Base-by-base conservation (phyloP, 257 asterid genomes). In the Apocynum venetum region DNA sequence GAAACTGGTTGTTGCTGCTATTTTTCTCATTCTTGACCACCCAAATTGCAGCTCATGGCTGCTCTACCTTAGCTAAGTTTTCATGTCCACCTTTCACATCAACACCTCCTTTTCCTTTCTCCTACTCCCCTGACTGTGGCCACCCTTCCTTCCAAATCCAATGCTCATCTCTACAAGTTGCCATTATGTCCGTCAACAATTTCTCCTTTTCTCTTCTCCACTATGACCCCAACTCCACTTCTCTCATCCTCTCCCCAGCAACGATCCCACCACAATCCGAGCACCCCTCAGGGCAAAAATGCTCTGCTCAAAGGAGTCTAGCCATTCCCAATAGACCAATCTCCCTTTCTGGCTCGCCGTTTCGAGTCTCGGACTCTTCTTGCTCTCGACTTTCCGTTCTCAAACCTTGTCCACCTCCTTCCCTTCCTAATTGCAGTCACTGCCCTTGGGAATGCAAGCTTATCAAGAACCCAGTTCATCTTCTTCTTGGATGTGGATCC, bases 101-200 rank as follows among this genome's bases (percentile, higher is more conserved):
- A 41, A 75, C 88, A 20, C 96, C 90, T 65, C 81, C 90, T 44
- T 95, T 86, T 78, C 99, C 99, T 1, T 95, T 95, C 90, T 95
- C 99, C 3, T 78, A 84, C 70, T 64, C 83, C 70, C 87, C 96
- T 80, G 96, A 94, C 85, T 91, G 97, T 87, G 98, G 98, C 85
- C 99, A 95, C 85, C 99, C 99, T 19, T 87, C 86, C 0, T 95
- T 95, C 87, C 99, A 89, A 83, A 71, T 95, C 84, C 89, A 41
- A 64, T 95, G 99, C 88, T 51, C 72, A 0, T 51, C 82, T 64
- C 59, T 87, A 68, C 79, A 74, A 25, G 31, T 25, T 85, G 91
- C 99, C 83, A 44, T 88, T 79, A 88, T 95, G 38, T 81, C 90
- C 79, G 80, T 95, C 77, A 89, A 90, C 79, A 83, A 83, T 64